Conservation (phyloP, 73 alveolate species). For the Paramecium octaurelia region DNA sequence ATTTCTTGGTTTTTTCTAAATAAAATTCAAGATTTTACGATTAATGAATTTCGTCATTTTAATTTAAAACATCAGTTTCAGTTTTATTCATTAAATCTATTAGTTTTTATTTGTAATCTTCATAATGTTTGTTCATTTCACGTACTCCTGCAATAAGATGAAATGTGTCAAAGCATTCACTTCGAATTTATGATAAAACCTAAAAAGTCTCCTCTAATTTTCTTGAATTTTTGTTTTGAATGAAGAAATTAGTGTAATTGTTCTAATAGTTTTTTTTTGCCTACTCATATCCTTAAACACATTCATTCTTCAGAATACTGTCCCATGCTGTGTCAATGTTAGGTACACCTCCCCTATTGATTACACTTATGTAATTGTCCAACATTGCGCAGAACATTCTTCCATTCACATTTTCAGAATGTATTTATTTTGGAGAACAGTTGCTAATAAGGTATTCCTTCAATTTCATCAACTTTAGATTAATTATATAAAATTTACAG, state of each 20-base stretch:
- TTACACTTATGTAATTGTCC: background rate
- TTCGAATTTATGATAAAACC: background rate
- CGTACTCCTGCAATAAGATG: constrained; percentile 49
- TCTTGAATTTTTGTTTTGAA: background rate
- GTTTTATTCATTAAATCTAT: constrained; percentile 2
- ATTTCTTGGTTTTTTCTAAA: constrained; percentile 37
- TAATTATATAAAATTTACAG: background rate
- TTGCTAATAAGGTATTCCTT: background rate
- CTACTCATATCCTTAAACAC: background rate
- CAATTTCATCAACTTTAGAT: background rate
- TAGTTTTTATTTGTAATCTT: background rate
- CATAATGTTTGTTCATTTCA: constrained; percentile 32
- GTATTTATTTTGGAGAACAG: background rate
- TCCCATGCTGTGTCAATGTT: constrained; percentile 32
- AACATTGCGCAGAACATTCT: constrained; percentile 42
- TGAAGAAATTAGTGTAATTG: background rate
- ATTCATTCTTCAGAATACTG: background rate
- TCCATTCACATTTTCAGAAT: constrained; percentile 20
- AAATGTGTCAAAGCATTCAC: background rate
- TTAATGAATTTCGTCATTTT: constrained; percentile 3
- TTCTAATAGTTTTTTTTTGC: background rate
- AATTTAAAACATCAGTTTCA: background rate
- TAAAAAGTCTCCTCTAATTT: background rate
- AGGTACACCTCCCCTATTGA: constrained; percentile 45
- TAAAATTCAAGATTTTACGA: background rate